Evolutionary conservation across 2,329 filamentous ascomycete species (phyloP).

Genomic region (Ceratocystiopsis minuta): DNA sequence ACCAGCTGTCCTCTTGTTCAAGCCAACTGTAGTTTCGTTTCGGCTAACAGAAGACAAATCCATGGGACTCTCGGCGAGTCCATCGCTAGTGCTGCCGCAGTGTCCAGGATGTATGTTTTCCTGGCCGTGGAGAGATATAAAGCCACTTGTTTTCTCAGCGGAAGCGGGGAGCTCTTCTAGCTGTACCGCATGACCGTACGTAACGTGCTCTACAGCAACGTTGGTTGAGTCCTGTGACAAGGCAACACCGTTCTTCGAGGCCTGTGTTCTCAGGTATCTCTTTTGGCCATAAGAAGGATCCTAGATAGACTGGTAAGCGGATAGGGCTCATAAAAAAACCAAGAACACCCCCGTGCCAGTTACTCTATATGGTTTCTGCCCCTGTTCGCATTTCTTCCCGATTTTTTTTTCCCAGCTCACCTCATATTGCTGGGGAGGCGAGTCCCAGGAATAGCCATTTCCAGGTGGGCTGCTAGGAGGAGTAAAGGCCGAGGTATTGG

Average conservation of each 20-base stretch:
- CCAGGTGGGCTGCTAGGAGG: constrained; percentile 32
- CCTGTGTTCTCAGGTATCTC: background rate
- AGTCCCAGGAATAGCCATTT: constrained; percentile 19
- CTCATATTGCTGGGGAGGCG: constrained; percentile 4
- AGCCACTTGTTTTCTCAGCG: constrained; percentile 5
- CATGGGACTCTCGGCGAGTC: constrained; percentile 26
- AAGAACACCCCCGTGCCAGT: too few species aligned
- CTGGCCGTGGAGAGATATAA: constrained; percentile 9
- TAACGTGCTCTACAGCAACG: background rate
- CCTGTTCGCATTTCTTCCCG: too few species aligned
- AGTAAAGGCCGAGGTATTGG: constrained; percentile 22
- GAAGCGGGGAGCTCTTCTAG: background rate
- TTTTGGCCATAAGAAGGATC: constrained; percentile 7
- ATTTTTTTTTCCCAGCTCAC: constrained; percentile 5
- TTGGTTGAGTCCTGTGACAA: background rate
- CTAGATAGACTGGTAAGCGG: background rate
- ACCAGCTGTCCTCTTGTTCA: constrained; percentile 10
- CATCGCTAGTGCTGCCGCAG: constrained; percentile 18
- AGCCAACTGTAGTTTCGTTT: constrained; percentile 1
- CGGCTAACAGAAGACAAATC: constrained; percentile 20
- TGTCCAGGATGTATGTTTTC: constrained; percentile 20
- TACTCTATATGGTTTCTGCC: too few species aligned
- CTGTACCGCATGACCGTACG: background rate
- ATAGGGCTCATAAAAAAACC: too few species aligned
- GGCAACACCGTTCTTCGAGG: background rate